Evolutionary conservation across 1,139 yeast genomes (phyloP), one percentile per base, ranked within the genome.

Genomic region (Hemisphaericaspora subhashii): DNA sequence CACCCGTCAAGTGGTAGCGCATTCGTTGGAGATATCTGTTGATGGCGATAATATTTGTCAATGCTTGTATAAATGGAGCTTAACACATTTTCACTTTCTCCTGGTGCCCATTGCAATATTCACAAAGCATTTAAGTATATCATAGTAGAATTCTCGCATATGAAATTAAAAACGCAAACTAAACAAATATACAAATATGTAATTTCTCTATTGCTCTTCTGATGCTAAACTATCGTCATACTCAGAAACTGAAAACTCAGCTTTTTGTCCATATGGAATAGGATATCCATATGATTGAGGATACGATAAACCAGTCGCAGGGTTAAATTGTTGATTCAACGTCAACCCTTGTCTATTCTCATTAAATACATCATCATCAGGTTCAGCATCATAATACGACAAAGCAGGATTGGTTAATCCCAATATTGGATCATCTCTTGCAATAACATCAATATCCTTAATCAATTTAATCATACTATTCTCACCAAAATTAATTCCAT

Each of bases 401-500:
- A 64, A 55, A 0, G 77, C 77, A 0, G 77, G 77, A 43, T 72
- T 72, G 41, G 61, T 63, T 22, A 70, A 53, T 1, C 74, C 76
- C 1, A 70, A 67, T n/a, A 68, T 49, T 0, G 75, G 74, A 40
- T 70, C 65, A 42, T 67, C 65, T 35, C 64, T 53, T 0, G 72
- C 68, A 4, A 65, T 71, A 3, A 55, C 52, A 39, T 75, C 81
- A 25, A 77, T 68, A 37, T 76, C 79, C 45, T 74, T 73, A 16
- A 77, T 74, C 14, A 74, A 60, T 43, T 74, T 72, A 38, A 81
- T 77, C 67, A 81, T 75, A 42, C 79, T 70, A 38, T 71, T 72
- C 48, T 84, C 92, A 20, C 94, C 92, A 48, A 76, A 76, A 52
- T 82, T 83, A 7, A 83, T 72, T 5, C 77, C 77, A 45, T 67